Evolutionary conservation across 2,329 filamentous ascomycete species (phyloP), one percentile per base, ranked within the genome.

Genomic region (Aureobasidium sp.): DNA sequence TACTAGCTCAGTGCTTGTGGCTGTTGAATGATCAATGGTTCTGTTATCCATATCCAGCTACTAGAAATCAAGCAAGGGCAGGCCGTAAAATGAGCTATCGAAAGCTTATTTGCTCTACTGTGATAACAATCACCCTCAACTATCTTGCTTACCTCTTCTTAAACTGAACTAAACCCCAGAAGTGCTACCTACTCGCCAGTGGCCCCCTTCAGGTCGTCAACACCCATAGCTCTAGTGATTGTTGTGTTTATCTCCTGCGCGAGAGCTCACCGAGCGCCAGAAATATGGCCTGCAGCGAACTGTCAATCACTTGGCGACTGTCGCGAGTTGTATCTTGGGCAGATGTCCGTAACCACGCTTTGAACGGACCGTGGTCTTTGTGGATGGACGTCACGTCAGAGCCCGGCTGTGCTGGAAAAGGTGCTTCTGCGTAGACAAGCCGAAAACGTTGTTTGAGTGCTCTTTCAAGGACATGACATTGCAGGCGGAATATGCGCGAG

Each of bases 181-280:
- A 88, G 64, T 0, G 76, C 86, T 10, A 86, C 81, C 79, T 83
- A 86, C 13, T 77, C 73, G 0, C 86, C 85, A 0, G 75, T 79
- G 2, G 76, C 83, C n/a, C 78, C 79, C 8, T 61, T 63, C n/a
- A 63, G 61, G 66, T 81, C 73, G 67, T 87, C 83, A 68, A 11
- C 45, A 8, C 21, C 2, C 15, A 15, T 6, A 4, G 27, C 27
- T 68, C 7, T 25, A 2, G 5, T 11, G 3, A 30, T 11, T 10
- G 27, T 11, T 1, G 10, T 10, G 9, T 29, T 15, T 7, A 48
- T 15, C 2, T n/a, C 13, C 10, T 21, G 21, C 21, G 21, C 21
- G 21, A 21, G 21, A 21, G 21, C 21, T 21, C 21, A 21, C 21
- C 21, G 21, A 21, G 21, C 21, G 21, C 21, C 21, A 21, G 21